Base-by-base conservation (phyloP, 768 basidiomycete genomes). In the Coprinellus aureogranulatus region DNA sequence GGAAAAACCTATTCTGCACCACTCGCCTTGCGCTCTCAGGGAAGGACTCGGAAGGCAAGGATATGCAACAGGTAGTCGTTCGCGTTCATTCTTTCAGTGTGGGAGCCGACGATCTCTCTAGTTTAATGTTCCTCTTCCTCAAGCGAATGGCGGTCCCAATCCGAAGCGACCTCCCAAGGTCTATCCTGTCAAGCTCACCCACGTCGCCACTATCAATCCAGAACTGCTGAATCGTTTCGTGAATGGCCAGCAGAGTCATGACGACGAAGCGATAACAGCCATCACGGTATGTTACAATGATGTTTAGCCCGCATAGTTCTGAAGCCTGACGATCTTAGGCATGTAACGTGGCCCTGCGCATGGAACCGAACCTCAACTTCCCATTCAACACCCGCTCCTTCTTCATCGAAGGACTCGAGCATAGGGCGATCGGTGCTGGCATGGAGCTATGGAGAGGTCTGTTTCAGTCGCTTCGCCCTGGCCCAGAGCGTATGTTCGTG, bases 341-440 rank as follows among this genome's bases (percentile, higher is more conserved):
- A 0, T 67, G 87, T 48, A 92, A 92, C 58, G 86, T 91, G 3
- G 86, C 85, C 11, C 78, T 92, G 16, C 81, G 90, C 0, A 89
- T 89, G 86, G 81, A 83, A 54, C 90, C 90, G 0, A 87, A 81
- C 2, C 67, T 83, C 66, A 77, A 78, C 20, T 84, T 85, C 55
- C 88, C 90, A 0, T 89, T 86, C 76, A 87, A 90, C 53, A 80
- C 85, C 6, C 81, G 90, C 0, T 89, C 88, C 0, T 91, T 92
- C 70, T 92, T 86, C 67, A 87, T 86, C 0, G 70, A 81, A 23
- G 45, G 55, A 2, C 67, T 71, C 1, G 88, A 84, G 52, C 78
- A 72, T 9, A 78, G 74, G 46, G 63, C 70, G 27, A 75, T 90
- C 25, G 87, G 89, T 0, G 65, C 68, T 0, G 90, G 91, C 0